These are phyloP conservation scores for Miamiensis avidus DNA, from an alignment of 169 alveolate species.

Conservation along the genomic window DNA sequence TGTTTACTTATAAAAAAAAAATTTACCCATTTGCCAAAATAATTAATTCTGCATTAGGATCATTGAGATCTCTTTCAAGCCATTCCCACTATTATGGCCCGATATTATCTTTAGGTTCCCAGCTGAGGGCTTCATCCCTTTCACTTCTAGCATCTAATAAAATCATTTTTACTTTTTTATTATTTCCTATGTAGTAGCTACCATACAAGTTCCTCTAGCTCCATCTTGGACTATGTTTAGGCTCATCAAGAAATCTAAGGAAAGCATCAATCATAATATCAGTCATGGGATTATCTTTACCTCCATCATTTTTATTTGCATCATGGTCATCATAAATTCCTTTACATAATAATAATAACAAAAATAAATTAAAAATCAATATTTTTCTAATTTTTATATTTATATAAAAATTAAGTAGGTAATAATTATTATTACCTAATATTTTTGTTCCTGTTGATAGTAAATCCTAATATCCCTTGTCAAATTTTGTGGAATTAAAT, in stretches of 20 bases:
- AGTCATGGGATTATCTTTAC: slow-evolving; percentile 45
- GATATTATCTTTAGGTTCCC: slow-evolving; percentile 41
- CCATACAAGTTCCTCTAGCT: slow-evolving; percentile 50
- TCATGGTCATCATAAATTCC: slow-evolving; percentile 88
- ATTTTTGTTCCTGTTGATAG: background rate
- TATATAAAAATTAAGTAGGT: background rate
- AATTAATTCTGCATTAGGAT: slow-evolving; percentile 53
- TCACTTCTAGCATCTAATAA: slow-evolving; percentile 74
- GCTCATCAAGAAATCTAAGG: slow-evolving; percentile 76
- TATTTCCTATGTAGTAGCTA: slow-evolving; percentile 53
- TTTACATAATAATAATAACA: background rate
- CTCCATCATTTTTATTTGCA: slow-evolving; percentile 69
- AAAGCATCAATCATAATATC: slow-evolving; percentile 50
- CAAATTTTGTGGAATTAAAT: slow-evolving; percentile 25
- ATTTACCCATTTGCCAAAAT: slow-evolving; percentile 56
- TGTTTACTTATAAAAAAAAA: too few species aligned
- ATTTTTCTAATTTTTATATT: background rate
- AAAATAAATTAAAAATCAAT: too few species aligned
- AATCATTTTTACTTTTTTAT: slow-evolving; percentile 60
- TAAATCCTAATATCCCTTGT: slow-evolving; percentile 15
- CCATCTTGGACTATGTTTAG: slow-evolving; percentile 48
- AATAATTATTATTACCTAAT: background rate
- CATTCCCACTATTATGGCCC: slow-evolving; percentile 71
- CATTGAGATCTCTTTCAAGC: slow-evolving; percentile 67
- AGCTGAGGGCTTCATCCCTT: slow-evolving; percentile 48